Base-by-base conservation (phyloP, 768 basidiomycete genomes). In the Trametes elegans region DNA sequence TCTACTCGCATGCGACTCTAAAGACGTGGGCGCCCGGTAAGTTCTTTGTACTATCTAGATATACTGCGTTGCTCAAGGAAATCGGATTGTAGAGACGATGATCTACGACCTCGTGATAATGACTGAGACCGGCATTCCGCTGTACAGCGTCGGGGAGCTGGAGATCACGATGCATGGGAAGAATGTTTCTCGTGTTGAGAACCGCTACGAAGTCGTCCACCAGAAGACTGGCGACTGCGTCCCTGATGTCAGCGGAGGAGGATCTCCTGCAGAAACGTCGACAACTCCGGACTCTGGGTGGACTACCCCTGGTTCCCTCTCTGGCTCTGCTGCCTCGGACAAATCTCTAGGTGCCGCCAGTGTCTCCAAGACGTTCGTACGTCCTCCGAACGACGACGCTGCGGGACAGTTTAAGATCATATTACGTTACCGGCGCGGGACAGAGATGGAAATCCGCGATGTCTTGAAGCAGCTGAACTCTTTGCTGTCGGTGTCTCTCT, bases 1-100 rank as follows among this genome's bases (percentile, higher is more conserved):
- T 71, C 1, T 72, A 65, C 36, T 61, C 65, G 0, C 62, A 72
- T 36, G 49, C 54, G 10, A 48, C 59, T 10, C 55, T 70, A 29
- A 49, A 46, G 27, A 35, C 50, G 2, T 75, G 73, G 72, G 53
- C 60, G 5, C 73, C 73, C 7, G 49, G 66, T 66, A 52, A 19
- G 57, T 39, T 19, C n/a, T 16, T 5, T 56, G 10, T 36, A 21
- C 18, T 14, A n/a, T 27, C 1, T 21, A 3, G 9, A 24, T 36
- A 8, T 11, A 18, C 3, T 39, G 26, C n/a, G 14, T 10, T 36
- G 11, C n/a, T 42, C 6, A 39, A n/a, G 21, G 21, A 16, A 14
- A 9, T 16, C 34, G 8, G 13, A 28, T 14, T 3, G 18, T 47
- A 67, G 65, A 65, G 31, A 46, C 55, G 18, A 58, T 73, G 26